Conservation (phyloP, 805 yeast genomes). For the Kluyveromyces wickerhamii region DNA sequence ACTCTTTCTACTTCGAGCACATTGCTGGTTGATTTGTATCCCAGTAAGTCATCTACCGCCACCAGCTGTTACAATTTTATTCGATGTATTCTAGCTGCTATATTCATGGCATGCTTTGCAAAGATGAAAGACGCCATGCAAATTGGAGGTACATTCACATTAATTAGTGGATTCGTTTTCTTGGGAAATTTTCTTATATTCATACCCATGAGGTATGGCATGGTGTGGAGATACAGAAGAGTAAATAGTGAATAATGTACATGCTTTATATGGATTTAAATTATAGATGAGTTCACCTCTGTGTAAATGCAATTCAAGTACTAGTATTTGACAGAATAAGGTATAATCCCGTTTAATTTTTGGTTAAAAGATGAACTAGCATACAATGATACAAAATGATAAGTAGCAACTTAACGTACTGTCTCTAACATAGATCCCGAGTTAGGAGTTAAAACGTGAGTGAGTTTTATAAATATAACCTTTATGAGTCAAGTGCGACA, state of each 20-base stretch:
- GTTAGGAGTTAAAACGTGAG: too few relatives aligned
- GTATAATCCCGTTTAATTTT: too few relatives aligned
- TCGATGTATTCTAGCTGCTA: conserved; percentile 63
- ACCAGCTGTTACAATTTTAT: conserved; percentile 63
- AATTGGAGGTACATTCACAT: conserved; percentile 67
- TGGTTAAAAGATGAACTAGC: not conserved
- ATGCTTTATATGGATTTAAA: not conserved
- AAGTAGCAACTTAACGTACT: conserved; percentile 2
- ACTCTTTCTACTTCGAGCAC: conserved; percentile 53
- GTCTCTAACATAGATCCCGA: too few relatives aligned
- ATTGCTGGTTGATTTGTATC: conserved; percentile 64
- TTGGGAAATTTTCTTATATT: conserved; percentile 22
- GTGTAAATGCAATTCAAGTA: too few relatives aligned
- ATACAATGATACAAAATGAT: not conserved
- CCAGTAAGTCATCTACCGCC: conserved; percentile 62
- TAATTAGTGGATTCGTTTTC: conserved; percentile 47
- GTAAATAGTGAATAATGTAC: conserved; percentile 4
- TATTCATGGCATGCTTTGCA: conserved; percentile 58
- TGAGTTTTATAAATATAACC: too few relatives aligned
- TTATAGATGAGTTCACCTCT: too few relatives aligned
- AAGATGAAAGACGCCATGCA: conserved; percentile 51
- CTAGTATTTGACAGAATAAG: too few relatives aligned
- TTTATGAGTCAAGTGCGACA: too few relatives aligned
- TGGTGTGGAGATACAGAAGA: conserved; percentile 29
- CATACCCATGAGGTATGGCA: conserved; percentile 32